Base-by-base conservation (phyloP, 2,329 filamentous ascomycete genomes). In the Coniella vitis region DNA sequence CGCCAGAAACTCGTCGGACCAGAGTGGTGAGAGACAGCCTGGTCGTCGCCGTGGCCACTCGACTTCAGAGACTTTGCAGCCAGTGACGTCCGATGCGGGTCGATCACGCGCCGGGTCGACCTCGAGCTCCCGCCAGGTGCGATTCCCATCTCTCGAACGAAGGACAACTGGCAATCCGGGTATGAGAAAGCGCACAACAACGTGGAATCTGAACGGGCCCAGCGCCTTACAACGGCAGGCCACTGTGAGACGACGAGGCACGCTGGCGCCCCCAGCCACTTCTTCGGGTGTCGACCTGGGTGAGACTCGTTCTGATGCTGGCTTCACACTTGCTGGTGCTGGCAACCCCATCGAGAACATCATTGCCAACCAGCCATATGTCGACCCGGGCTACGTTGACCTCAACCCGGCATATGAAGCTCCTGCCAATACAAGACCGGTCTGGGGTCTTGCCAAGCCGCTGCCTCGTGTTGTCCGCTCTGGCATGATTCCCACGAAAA, bases 401-500 rank as follows among this genome's bases (percentile, higher is more conserved):
- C 63, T 79, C 3, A 79, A 79, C 45, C 75, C 76, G 2, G 69
- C 72, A 25, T 78, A 78, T 51, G 74, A 76, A 29, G 72, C 77
- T 47, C 67, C 74, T 3, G 61, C 64, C 7, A 71, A 74, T 14
- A 56, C 62, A 12, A 70, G 73, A 48, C 75, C 75, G 1, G 69
- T 79, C 40, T 79, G 75, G 69, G 70, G 72, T 59, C 58, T 78
- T 45, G 74, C 73, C 3, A 74, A 76, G 55, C 74, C 75, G 7
- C 58, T 78, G 21, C 75, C 75, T 29, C 73, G 73, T 53, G 74
- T 78, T 0, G 65, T 78, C 45, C 66, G 75, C 34, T 65, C 70
- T 17, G 74, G 74, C 10, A 78, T 78, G 75, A 67, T 75, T 1
- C 72, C 72, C 0, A 69, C 69, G 0, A 61, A 61, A 48, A 63